Percentiles rank a stretch among this genome's conserved stretches.
These are phyloP conservation scores for Alternaria triticina DNA, from an alignment of 2,329 filamentous ascomycete species.

Conservation along the genomic window DNA sequence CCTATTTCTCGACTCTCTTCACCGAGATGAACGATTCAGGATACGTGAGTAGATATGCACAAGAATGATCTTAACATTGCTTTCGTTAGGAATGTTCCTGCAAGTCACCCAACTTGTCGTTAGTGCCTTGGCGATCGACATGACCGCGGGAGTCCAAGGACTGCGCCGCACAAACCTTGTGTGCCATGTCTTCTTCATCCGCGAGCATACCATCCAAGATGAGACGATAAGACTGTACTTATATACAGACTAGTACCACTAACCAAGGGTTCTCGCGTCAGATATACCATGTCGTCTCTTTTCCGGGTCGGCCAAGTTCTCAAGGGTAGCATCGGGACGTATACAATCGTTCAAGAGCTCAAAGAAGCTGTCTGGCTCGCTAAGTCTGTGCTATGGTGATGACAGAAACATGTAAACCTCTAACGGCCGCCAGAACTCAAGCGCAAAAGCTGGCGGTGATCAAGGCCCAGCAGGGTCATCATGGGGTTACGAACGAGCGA, in stretches of 20 bases:
- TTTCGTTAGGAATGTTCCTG: neutral
- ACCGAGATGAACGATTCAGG: neutral
- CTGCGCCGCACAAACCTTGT: neutral
- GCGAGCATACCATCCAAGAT: neutral
- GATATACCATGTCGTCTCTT: neutral
- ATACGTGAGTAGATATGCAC: neutral
- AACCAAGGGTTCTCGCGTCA: neutral
- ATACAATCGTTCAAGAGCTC: neutral
- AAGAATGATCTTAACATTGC: neutral
- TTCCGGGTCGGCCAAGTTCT: neutral
- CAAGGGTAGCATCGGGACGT: neutral
- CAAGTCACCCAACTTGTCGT: neutral
- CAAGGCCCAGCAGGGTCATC: neutral
- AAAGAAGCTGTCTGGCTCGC: neutral
- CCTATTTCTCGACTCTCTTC: neutral
- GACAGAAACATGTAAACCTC: neutral
- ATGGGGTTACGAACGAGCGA: neutral
- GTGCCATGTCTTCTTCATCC: neutral
- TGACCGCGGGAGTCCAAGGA: neutral
- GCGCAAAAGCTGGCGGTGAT: neutral
- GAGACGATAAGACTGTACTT: neutral
- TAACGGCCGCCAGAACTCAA: neutral
- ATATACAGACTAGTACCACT: neutral
- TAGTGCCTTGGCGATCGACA: neutral
- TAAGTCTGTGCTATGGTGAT: neutral